Percentiles rank a stretch among this genome's conserved stretches.
Conservation (phyloP, 1,284 basidiomycete genomes). For the Ustilago crameri region DNA sequence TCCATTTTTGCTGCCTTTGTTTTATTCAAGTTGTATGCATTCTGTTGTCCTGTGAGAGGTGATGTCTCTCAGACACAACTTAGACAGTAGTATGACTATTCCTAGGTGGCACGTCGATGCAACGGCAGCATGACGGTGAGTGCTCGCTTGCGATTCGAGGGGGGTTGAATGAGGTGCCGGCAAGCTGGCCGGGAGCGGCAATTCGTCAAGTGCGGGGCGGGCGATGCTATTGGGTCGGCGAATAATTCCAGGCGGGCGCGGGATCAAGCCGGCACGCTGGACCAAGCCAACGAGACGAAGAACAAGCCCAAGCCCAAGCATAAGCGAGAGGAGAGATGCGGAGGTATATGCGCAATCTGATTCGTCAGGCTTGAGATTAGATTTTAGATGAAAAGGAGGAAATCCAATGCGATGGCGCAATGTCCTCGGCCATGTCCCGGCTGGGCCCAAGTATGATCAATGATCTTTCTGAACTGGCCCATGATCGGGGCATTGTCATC, state of each 20-base stretch:
- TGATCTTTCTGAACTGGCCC: too few relatives aligned
- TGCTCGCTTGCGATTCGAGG: too few relatives aligned
- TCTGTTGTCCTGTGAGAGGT: too few relatives aligned
- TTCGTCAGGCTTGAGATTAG: conserved; percentile 27
- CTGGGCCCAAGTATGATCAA: not conserved
- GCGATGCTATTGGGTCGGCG: too few relatives aligned
- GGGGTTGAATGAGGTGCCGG: not conserved
- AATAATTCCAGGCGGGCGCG: conserved; percentile 1
- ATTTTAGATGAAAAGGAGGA: conserved; percentile 9
- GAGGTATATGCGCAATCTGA: conserved; percentile 16
- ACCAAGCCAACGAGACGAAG: not conserved
- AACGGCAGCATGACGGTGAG: too few relatives aligned
- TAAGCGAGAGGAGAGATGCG: not conserved
- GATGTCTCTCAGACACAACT: too few relatives aligned
- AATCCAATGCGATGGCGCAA: not conserved
- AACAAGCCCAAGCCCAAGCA: too few relatives aligned
- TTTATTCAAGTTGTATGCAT: not conserved
- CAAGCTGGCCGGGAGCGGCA: conserved; percentile 7
- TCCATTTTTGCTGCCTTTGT: not conserved
- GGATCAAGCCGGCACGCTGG: too few relatives aligned
- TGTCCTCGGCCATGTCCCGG: not conserved
- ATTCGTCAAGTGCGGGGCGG: too few relatives aligned
- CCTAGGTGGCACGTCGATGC: too few relatives aligned
- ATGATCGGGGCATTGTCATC: too few relatives aligned
- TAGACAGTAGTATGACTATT: too few relatives aligned